Evolutionary conservation across 148 eudicot genomes (phyloP).

Genomic region (Agrostemma githago): DNA sequence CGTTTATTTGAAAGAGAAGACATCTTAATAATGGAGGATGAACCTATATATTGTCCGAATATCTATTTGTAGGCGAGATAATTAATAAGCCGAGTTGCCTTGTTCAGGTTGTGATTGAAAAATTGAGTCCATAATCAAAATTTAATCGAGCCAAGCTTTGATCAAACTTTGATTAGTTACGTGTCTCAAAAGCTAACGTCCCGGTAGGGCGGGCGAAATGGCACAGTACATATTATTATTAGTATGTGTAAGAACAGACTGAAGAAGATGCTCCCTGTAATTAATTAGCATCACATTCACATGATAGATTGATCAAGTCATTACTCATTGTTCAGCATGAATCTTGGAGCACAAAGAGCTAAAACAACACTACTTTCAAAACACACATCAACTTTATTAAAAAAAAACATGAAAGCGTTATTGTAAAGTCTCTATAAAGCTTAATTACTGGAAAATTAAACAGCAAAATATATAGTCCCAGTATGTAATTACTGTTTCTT

Average conservation of each 20-base stretch:
- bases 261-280: neutral
- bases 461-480: neutral
- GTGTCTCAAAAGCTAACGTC: too few species aligned
- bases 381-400: neutral
- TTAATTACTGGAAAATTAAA: neutral
- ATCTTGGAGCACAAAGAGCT: neutral
- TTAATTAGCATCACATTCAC: neutral
- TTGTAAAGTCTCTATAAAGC: neutral
- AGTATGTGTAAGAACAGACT: neutral
- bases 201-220: too few species aligned
- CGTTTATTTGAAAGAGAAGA: too few species aligned
- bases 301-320: neutral
- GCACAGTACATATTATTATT: too few species aligned
- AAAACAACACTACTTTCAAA: neutral
- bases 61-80: too few species aligned
- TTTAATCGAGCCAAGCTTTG: too few species aligned
- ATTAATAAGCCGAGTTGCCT: too few species aligned
- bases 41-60: too few species aligned
- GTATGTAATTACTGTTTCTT: constrained; percentile 46
- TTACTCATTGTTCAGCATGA: neutral
- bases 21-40: too few species aligned
- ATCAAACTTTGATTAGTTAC: too few species aligned
- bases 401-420: neutral
- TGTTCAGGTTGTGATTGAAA: too few species aligned
- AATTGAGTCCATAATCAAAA: too few species aligned